These are phyloP conservation scores for Pseudonitzschia delicatissima DNA, from an alignment of 108 stramenopile species.

Conservation along the genomic window DNA sequence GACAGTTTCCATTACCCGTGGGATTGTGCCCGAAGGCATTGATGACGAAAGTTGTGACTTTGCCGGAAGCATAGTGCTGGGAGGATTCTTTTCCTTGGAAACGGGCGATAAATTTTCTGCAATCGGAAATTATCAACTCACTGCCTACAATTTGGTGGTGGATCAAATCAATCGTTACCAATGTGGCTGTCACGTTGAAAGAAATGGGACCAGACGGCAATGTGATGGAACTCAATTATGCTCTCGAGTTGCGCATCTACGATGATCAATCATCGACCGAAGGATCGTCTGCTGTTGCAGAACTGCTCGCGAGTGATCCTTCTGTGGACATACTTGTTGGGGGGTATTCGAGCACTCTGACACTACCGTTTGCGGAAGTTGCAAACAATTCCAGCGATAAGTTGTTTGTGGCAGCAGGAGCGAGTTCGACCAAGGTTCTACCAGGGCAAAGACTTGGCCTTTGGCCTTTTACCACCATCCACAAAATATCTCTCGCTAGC, in stretches of 20 bases:
- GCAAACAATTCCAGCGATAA: not conserved
- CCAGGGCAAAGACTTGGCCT: not conserved
- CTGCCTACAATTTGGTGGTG: not conserved
- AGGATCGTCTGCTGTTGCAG: not conserved
- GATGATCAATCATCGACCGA: not conserved
- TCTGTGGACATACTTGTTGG: not conserved
- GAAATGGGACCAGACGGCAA: too few species aligned
- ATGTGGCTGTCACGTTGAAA: not conserved
- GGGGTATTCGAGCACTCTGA: not conserved
- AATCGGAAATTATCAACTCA: not conserved
- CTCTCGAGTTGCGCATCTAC: slow-evolving; percentile 1
- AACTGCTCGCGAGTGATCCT: not conserved
- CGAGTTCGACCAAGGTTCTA: not conserved
- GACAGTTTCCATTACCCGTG: not conserved
- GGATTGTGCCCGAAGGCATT: not conserved
- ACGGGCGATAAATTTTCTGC: not conserved
- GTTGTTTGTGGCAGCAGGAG: not conserved
- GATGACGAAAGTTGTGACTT: not conserved
- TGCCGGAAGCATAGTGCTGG: not conserved
- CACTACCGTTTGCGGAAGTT: not conserved
- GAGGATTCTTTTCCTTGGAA: not conserved
- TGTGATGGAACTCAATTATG: too few species aligned
- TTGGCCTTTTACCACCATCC: not conserved
- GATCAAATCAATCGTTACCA: not conserved
- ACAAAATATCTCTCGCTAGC: not conserved